Conservation (phyloP, 805 yeast species). For the Candida sakaeoensis region DNA sequence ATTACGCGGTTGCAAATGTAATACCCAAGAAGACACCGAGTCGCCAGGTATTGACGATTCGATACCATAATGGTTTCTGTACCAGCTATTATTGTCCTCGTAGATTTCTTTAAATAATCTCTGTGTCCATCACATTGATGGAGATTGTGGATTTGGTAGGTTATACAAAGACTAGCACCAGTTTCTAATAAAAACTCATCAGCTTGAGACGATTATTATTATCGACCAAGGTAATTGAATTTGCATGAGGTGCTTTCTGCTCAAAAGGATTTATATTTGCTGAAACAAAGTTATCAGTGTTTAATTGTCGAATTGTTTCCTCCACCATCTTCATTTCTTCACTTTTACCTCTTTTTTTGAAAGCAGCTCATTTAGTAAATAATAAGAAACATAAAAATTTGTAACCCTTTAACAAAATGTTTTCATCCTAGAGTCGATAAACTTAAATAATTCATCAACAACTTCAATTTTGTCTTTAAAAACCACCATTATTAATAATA, state of each 20-base stretch:
- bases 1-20: neutral
- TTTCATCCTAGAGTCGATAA: neutral
- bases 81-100: no score
- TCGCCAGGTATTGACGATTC: no score
- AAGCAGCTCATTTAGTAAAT: neutral
- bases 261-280: neutral
- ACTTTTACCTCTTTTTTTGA: neutral
- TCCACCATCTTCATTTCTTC: neutral
- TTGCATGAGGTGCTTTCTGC: neutral
- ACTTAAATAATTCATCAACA: neutral
- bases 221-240: neutral
- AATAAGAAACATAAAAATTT: neutral
- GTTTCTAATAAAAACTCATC: neutral
- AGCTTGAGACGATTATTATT: neutral
- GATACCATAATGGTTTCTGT: no score
- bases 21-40: neutral
- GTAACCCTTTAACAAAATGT: neutral
- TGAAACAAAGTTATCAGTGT: neutral
- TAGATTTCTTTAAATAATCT: no score
- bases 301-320: neutral
- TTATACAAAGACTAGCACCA: neutral
- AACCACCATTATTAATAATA: neutral
- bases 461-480: neutral
- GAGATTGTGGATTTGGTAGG: neutral
- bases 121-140: no score